phyloP scores from a whole-genome alignment of 2,329 filamentous ascomycete species.

The Trichophyton benhamiae region DNA sequence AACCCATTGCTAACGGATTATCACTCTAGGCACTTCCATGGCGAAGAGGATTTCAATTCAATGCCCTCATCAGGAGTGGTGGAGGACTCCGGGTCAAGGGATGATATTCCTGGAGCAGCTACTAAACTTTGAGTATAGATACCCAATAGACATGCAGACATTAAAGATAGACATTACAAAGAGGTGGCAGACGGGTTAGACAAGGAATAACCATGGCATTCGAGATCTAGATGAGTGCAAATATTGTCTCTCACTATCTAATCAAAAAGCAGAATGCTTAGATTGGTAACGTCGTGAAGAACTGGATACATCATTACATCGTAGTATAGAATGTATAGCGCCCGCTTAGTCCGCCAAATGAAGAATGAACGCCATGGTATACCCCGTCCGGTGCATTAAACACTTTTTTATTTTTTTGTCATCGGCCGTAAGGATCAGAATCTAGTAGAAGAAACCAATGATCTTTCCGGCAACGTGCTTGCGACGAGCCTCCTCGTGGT shows the following conservation, averaged over 20 bases:
- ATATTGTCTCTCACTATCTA: neutral
- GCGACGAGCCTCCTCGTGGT: slow-evolving; percentile 97
- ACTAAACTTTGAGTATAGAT: neutral
- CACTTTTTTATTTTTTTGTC: neutral
- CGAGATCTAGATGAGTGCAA: neutral
- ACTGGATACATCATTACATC: neutral
- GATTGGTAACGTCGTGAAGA: neutral
- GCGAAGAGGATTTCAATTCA: slow-evolving; percentile 35
- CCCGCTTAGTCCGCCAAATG: neutral
- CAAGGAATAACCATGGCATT: neutral
- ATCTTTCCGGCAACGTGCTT: slow-evolving; percentile 99
- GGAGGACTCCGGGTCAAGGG: neutral
- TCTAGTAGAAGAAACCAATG: slow-evolving; percentile 98
- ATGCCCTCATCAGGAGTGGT: slow-evolving; percentile 7
- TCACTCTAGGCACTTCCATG: slow-evolving; percentile 33
- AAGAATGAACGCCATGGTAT: neutral
- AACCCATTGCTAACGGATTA: slow-evolving; percentile 11
- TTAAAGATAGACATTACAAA: neutral
- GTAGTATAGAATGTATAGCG: slow-evolving; percentile 6
- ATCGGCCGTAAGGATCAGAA: neutral
- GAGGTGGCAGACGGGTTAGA: neutral
- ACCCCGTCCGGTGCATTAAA: neutral
- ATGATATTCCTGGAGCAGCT: neutral
- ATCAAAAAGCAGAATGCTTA: neutral
- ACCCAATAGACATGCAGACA: neutral